Evolutionary conservation across 352 stramenopile genomes (phyloP).

Genomic region (Blastocystis sp.): DNA sequence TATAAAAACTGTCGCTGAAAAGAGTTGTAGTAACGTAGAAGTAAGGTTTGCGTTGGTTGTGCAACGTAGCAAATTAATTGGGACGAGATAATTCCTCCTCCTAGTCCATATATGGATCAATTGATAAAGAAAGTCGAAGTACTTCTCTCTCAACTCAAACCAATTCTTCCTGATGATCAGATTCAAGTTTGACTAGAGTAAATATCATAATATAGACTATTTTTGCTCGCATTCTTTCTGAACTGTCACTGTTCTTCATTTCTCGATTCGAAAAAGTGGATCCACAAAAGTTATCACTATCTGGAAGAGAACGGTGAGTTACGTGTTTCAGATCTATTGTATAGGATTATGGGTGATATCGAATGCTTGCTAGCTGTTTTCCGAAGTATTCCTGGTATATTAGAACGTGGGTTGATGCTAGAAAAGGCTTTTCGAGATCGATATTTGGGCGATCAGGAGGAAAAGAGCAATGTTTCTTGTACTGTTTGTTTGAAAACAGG

Average conservation of each 20-base stretch:
- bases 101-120: neutral
- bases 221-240: conserved; percentile 2
- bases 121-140: conserved; percentile 36
- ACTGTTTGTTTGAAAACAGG: neutral
- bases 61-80: neutral
- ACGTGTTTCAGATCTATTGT: neutral
- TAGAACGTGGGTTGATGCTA: neutral
- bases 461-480: neutral
- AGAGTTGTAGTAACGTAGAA: neutral
- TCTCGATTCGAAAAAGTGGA: neutral
- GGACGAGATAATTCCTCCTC: neutral
- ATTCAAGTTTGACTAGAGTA: neutral
- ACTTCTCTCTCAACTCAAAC: conserved; percentile 9
- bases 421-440: conserved; percentile 15
- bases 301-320: neutral
- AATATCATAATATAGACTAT: neutral
- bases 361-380: neutral
- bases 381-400: neutral
- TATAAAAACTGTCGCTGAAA: neutral
- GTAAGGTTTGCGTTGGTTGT: neutral
- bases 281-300: neutral
- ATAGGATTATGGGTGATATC: conserved; percentile 9
- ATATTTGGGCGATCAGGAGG: neutral
- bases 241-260: neutral
- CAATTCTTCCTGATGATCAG: conserved; percentile 24